A percentile compares a stretch with the other conserved stretches of the same genome.
These are phyloP conservation scores for Ceratobasidium sp. DNA, from an alignment of 1,284 basidiomycete species.

Conservation along the genomic window DNA sequence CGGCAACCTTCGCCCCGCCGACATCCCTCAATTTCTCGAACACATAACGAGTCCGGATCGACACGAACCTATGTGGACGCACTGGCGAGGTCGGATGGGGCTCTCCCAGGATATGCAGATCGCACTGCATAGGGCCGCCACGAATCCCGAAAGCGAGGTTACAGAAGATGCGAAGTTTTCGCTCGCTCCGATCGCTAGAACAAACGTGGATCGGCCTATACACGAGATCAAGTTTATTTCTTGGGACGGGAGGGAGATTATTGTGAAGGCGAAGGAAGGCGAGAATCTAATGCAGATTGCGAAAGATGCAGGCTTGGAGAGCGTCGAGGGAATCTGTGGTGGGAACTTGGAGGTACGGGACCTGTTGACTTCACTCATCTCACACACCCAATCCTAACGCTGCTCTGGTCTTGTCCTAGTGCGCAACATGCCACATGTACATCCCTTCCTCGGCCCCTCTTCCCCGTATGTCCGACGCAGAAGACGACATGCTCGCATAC, in stretches of 20 bases:
- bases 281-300: constrained; percentile 46
- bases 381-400: neutral
- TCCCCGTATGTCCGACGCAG: constrained; percentile 43
- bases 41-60: constrained; percentile 52
- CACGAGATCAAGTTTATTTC: constrained; percentile 28
- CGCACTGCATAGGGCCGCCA: constrained; percentile 55
- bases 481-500: constrained; percentile 48
- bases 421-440: constrained; percentile 48
- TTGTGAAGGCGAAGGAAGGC: constrained; percentile 40
- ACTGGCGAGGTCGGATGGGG: constrained; percentile 83
- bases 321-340: constrained; percentile 46
- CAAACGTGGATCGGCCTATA: constrained; percentile 1
- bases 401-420: constrained; percentile 36
- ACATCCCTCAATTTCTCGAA: constrained; percentile 67
- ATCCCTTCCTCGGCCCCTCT: constrained; percentile 41
- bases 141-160: constrained; percentile 1
- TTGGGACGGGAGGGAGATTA: constrained; percentile 39
- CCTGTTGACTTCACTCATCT: neutral
- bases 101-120: constrained; percentile 71
- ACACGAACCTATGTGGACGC: constrained; percentile 53
- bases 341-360: constrained; percentile 46
- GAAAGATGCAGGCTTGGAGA: constrained; percentile 41
- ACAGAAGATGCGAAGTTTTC: constrained; percentile 5
- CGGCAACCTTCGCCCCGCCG: constrained; percentile 65
- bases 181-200: constrained; percentile 16